Conservation (phyloP, 345 rosid species). For the Eucalyptus sideroxylon region DNA sequence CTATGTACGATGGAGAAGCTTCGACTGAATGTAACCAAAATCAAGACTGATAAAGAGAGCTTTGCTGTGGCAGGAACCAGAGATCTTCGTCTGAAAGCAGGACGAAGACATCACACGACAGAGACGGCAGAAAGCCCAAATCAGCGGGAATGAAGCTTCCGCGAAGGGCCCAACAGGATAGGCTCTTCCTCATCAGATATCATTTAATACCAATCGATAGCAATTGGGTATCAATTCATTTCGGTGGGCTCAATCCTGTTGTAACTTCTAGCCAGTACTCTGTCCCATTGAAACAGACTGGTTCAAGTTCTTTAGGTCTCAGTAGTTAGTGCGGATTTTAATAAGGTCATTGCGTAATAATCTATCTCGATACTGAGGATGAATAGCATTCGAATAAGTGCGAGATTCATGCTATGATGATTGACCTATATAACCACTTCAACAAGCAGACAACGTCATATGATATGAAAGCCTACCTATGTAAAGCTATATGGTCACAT, state of each 20-base stretch:
- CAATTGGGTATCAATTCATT: background rate
- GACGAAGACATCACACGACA: too few species aligned
- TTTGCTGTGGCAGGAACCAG: too few species aligned
- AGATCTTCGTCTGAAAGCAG: too few species aligned
- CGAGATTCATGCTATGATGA: background rate
- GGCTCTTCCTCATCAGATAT: too few species aligned
- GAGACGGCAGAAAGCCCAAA: background rate
- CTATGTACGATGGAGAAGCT: too few species aligned
- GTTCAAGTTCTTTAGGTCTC: background rate
- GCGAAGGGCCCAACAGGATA: too few species aligned
- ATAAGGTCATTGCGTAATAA: background rate
- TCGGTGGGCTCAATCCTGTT: background rate
- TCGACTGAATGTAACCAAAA: too few species aligned
- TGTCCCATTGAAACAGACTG: background rate
- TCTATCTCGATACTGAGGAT: background rate
- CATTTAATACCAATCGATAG: too few species aligned
- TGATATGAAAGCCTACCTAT: background rate
- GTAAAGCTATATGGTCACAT: background rate
- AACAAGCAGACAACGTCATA: background rate
- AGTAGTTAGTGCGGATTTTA: too few species aligned
- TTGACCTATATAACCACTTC: background rate
- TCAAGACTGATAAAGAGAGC: background rate
- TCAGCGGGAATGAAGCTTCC: too few species aligned
- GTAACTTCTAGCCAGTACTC: background rate
- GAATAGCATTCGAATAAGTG: background rate